Evolutionary conservation across 2,329 filamentous ascomycete species (phyloP).

Genomic region (Coniella vitis): DNA sequence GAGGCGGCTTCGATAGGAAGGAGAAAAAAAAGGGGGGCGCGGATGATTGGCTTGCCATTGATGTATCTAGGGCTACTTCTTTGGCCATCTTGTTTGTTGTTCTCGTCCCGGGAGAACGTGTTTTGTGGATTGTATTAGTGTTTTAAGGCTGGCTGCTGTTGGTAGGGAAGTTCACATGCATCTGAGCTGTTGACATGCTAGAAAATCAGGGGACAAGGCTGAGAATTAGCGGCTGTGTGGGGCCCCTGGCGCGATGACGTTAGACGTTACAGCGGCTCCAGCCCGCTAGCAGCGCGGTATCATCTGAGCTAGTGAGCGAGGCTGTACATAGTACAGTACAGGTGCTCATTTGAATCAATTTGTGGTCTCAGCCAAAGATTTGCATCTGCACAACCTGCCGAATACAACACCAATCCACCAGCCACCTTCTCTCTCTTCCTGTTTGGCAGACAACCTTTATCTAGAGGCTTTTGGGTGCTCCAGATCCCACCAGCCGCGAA

Average conservation of each 20-base stretch:
- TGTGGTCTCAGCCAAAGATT: not conserved
- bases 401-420: too few species aligned
- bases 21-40: not conserved
- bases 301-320: too few species aligned
- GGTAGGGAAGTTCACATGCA: not conserved
- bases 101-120: not conserved
- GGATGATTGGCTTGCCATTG: constrained; percentile 60
- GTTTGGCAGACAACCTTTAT: too few species aligned
- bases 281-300: too few species aligned
- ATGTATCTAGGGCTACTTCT: constrained; percentile 74
- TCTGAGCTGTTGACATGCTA: not conserved
- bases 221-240: not conserved
- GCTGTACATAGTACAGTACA: too few species aligned
- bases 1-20: not conserved
- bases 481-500: not conserved
- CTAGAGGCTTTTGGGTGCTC: too few species aligned
- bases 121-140: not conserved
- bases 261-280: constrained; percentile 2
- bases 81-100: constrained; percentile 55
- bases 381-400: too few species aligned
- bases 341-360: not conserved
- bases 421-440: too few species aligned
- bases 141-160: not conserved
- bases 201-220: constrained; percentile 5
- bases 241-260: constrained; percentile 4